These are phyloP conservation scores for Sordariomycetes sp. DNA, from an alignment of 2,329 filamentous ascomycete genomes.

Conservation along the genomic window DNA sequence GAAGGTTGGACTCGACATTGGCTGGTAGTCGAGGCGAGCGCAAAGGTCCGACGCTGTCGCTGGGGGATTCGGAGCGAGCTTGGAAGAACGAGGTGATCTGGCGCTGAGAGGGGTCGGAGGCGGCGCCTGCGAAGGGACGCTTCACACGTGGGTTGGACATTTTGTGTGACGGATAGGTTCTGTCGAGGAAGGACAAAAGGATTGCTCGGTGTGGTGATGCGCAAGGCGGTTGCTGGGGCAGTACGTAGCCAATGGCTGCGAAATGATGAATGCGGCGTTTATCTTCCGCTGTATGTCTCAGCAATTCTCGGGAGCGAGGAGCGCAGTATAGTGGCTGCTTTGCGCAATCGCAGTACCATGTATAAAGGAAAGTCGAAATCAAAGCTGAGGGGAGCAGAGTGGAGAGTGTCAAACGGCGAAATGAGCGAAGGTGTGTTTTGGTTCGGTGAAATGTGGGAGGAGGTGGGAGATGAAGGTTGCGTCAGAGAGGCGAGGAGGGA, in stretches of 20 bases:
- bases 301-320: no score
- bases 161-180: conserved; percentile 1
- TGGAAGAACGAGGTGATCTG: conserved; percentile 58
- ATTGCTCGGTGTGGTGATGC: no score
- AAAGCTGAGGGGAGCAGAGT: conserved; percentile 1
- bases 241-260: no score
- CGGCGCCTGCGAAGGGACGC: conserved; percentile 51
- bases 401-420: conserved; percentile 2
- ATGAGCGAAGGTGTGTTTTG: neutral
- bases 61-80: conserved; percentile 23
- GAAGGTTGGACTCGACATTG: conserved; percentile 69
- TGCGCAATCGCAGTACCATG: no score
- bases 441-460: no score
- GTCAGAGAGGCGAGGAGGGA: conserved; percentile 2
- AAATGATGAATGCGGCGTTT: no score
- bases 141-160: conserved; percentile 50
- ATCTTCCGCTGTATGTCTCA: no score
- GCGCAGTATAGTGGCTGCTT: no score
- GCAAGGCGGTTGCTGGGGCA: no score
- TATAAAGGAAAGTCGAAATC: no score
- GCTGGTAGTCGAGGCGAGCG: conserved; percentile 46
- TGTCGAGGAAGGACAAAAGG: no score
- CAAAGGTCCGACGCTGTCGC: conserved; percentile 12
- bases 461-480: conserved; percentile 1
- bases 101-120: conserved; percentile 48